Conservation (phyloP, 75 land plant genomes). For the Selaginella tamariscina region DNA sequence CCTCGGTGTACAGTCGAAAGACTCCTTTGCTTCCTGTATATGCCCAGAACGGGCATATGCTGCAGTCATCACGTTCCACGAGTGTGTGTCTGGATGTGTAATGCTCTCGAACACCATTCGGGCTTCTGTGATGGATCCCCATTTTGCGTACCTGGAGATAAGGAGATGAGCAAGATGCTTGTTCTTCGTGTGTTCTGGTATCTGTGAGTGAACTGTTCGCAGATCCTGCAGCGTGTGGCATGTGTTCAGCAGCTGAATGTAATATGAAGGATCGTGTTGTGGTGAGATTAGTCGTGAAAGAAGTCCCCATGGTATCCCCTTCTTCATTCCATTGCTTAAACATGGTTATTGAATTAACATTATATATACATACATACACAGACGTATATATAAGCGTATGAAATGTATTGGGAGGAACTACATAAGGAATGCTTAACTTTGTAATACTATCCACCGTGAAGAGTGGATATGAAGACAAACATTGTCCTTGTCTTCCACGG, state of each 20-base stretch:
- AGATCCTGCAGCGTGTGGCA: neutral
- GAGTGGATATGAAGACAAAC: constrained; percentile 83
- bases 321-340: no score
- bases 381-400: neutral
- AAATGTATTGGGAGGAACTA: neutral
- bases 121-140: neutral
- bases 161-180: neutral
- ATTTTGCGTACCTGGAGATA: neutral
- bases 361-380: no score
- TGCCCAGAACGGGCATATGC: neutral
- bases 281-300: neutral
- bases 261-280: neutral
- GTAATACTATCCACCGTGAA: constrained; percentile 79
- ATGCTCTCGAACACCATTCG: neutral
- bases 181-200: neutral
- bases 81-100: neutral
- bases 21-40: neutral
- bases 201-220: neutral
- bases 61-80: neutral
- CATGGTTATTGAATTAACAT: no score
- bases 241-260: neutral
- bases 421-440: no score
- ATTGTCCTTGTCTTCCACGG: constrained; percentile 71
- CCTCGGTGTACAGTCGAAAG: neutral
- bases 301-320: neutral